These are phyloP conservation scores for Viridothelium virens DNA, from an alignment of 495 filamentous ascomycete species.

Conservation along the genomic window DNA sequence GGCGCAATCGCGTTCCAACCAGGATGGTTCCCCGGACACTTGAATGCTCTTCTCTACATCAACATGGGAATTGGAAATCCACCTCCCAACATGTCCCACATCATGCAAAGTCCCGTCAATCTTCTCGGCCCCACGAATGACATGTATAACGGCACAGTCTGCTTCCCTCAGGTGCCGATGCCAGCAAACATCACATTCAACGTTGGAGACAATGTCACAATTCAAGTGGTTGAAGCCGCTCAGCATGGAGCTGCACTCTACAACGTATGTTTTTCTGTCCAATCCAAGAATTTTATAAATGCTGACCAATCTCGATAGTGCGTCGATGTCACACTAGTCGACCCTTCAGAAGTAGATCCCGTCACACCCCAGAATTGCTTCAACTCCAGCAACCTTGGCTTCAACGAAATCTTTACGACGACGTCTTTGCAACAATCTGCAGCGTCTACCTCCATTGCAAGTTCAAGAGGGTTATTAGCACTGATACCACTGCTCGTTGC, in stretches of 20 bases:
- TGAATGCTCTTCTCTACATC: conserved; percentile 79
- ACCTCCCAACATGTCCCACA: conserved; percentile 82
- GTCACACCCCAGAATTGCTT: conserved; percentile 77
- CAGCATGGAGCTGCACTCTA: conserved; percentile 84
- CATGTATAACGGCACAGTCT: conserved; percentile 79
- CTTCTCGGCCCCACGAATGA: conserved; percentile 74
- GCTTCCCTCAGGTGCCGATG: conserved; percentile 82
- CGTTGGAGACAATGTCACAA: conserved; percentile 82
- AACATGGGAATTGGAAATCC: conserved; percentile 83
- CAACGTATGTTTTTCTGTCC: conserved; percentile 57
- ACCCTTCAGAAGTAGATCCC: conserved; percentile 60
- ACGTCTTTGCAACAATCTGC: conserved; percentile 18
- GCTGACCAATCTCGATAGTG: conserved; percentile 51
- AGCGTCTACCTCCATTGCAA: conserved; percentile 6
- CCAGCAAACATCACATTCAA: conserved; percentile 65
- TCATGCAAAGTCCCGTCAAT: conserved; percentile 77
- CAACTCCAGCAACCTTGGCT: conserved; percentile 66
- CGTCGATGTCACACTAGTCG: conserved; percentile 80
- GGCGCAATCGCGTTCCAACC: conserved; percentile 84
- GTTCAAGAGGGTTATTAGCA: neutral
- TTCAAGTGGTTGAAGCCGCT: conserved; percentile 86
- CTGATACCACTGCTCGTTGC: conserved; percentile 1
- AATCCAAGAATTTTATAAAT: conserved; percentile 12
- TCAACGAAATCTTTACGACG: conserved; percentile 66
- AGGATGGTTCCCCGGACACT: conserved; percentile 91